Evolutionary conservation across 352 stramenopile species (phyloP).

Genomic region (Pythium sp.): DNA sequence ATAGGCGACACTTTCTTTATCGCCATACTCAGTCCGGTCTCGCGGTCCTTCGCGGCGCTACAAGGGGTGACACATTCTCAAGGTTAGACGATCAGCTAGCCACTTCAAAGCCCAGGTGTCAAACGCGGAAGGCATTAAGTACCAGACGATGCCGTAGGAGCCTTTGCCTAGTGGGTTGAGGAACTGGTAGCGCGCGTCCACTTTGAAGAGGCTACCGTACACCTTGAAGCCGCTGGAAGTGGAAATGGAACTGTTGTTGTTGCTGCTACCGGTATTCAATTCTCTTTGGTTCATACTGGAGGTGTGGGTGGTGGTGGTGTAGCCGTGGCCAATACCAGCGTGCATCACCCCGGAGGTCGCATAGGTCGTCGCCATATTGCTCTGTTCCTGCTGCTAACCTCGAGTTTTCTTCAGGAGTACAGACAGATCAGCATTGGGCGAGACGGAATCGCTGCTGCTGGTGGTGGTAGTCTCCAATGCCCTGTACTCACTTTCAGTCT

Average conservation of each 20-base stretch:
- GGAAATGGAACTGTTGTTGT: neutral
- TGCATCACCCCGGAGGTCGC: neutral
- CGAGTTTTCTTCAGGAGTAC: neutral
- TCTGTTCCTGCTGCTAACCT: neutral
- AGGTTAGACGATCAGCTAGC: neutral
- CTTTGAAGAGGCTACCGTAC: conserved; percentile 80
- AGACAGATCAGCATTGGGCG: neutral
- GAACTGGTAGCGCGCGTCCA: conserved; percentile 81
- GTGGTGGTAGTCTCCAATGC: neutral
- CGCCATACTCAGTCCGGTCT: conserved; percentile 76
- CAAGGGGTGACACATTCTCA: neutral
- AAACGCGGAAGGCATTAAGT: neutral
- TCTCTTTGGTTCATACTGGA: neutral
- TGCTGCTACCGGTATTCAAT: neutral
- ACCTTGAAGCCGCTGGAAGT: conserved; percentile 56
- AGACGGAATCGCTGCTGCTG: neutral
- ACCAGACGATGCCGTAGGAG: conserved; percentile 91
- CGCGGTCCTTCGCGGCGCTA: conserved; percentile 72
- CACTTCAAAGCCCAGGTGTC: neutral
- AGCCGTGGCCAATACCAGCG: neutral
- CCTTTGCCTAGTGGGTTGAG: conserved; percentile 89
- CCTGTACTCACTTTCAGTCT: too few relatives aligned
- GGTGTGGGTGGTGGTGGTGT: neutral
- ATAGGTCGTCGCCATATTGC: neutral
- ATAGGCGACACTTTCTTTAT: conserved; percentile 92